Percentiles rank a stretch among this genome's conserved stretches.
phyloP scores from a whole-genome alignment of 2,329 filamentous ascomycete genomes.

The Diaporthe sp. region DNA sequence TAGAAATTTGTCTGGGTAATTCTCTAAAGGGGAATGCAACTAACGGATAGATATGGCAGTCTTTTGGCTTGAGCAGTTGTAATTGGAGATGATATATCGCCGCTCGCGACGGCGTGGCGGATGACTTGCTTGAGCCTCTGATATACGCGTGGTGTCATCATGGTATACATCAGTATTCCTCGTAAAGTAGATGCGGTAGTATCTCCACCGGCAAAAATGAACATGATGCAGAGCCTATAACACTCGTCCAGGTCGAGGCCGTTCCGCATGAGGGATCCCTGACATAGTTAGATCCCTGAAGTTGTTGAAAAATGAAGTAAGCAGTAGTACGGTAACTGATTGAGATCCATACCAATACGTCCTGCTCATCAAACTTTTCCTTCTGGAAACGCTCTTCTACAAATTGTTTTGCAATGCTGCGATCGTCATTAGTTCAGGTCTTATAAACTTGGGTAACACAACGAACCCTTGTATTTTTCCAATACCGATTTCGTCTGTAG shows the following conservation, averaged over 20 bases:
- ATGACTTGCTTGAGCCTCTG: conserved; percentile 5
- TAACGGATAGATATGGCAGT: neutral
- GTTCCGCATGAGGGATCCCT: conserved; percentile 10
- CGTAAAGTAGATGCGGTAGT: neutral
- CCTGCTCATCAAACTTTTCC: neutral
- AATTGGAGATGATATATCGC: neutral
- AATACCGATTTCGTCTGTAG: neutral
- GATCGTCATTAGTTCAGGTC: neutral
- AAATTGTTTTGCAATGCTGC: neutral
- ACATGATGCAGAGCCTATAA: neutral
- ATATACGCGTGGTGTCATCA: neutral
- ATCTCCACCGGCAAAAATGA: conserved; percentile 6
- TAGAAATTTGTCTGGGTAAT: neutral
- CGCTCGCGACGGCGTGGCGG: neutral
- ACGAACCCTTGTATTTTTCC: conserved; percentile 3
- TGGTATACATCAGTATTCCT: neutral
- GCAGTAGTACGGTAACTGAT: no score
- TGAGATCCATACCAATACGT: neutral
- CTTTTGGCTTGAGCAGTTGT: neutral
- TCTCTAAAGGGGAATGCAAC: neutral
- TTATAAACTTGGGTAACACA: no score
- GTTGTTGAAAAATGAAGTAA: no score
- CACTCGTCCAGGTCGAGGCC: neutral
- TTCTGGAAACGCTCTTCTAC: neutral
- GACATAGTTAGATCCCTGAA: neutral